phyloP scores from a whole-genome alignment of 805 yeast genomes.

The Grigorovia transvaalensis region DNA sequence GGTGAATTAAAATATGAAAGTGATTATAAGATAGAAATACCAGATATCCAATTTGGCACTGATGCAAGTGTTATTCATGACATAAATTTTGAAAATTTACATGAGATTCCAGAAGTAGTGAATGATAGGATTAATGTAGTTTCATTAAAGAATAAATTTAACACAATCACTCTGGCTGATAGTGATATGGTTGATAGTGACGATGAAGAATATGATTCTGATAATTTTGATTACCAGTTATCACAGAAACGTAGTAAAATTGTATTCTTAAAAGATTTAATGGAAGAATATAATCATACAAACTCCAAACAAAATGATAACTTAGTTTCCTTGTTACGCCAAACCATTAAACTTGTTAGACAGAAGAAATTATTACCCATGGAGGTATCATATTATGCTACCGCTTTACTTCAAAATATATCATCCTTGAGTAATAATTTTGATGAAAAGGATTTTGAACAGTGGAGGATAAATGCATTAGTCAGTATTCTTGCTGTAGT shows the following conservation, averaged over 20 bases:
- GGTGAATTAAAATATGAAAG: constrained; percentile 23
- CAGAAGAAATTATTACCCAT: constrained; percentile 50
- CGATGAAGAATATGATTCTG: constrained; percentile 20
- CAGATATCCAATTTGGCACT: constrained; percentile 8
- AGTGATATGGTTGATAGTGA: constrained; percentile 13
- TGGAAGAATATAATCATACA: constrained; percentile 43
- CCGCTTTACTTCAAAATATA: constrained; percentile 41
- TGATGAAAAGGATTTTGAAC: constrained; percentile 51
- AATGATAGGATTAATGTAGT: not conserved
- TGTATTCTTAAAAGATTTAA: constrained; percentile 65
- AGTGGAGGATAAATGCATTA: constrained; percentile 52
- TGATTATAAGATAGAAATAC: constrained; percentile 15
- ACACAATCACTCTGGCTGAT: constrained; percentile 1
- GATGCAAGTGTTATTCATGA: not conserved
- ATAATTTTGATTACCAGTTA: constrained; percentile 26
- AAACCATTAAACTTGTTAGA: constrained; percentile 45
- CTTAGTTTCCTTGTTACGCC: constrained; percentile 33
- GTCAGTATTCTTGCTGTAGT: constrained; percentile 52
- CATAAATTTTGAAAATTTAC: constrained; percentile 6
- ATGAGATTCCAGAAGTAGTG: not conserved
- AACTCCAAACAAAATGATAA: constrained; percentile 30
- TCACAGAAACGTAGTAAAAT: constrained; percentile 35
- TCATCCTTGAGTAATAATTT: constrained; percentile 47
- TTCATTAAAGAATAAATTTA: not conserved
- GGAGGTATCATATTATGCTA: constrained; percentile 52